Evolutionary conservation across 176 grass and related monocot genomes (phyloP), one percentile per base, ranked within the genome.

Genomic region (Musa beccarii): DNA sequence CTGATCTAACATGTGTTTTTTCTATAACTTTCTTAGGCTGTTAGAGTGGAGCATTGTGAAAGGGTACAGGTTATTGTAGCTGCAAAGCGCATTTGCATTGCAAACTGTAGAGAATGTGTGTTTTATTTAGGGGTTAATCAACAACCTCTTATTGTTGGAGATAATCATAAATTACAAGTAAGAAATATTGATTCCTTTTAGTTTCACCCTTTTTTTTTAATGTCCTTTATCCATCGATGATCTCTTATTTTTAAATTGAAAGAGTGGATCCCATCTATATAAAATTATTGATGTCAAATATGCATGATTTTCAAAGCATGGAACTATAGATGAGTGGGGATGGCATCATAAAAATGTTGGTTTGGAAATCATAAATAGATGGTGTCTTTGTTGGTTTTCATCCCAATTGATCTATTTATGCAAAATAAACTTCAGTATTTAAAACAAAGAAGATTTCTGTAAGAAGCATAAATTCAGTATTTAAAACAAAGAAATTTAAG

Each of bases 21-120:
- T 52, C 73, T 64, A 16, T 20, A 20, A 8, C 59, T 28, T 69
- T 53, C 22, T 59, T 21, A 80, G 79, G 68, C 79, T 80, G 55
- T 80, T 51, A 80, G 59, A 80, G 79, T 80, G 56, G 79, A 80
- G 79, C 79, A 80, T 22, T 80, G 79, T 53, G 79, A 80, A 73
- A 80, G 79, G 49, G 79, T 80, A 64, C 79, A 80, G 50, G 49
- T 80, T n/a, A 80, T 80, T 73, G 49, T 69, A 28, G 79, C 69
- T 65, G 69, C 79, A 53, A 80, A 65, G 73, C 79, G 69, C 49
- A 64, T 80, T 8, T 53, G 79, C 10, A 80, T 80, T 80, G 79
- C 79, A 80, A 80, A 80, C 54, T 80, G 79, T 29, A 69, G 79
- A 23, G 79, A 80, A 28, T 80, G 79, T 53, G 43, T 80, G 9